Base-by-base conservation (phyloP, 805 yeast genomes). In the Starmerella potacharoeniae region DNA sequence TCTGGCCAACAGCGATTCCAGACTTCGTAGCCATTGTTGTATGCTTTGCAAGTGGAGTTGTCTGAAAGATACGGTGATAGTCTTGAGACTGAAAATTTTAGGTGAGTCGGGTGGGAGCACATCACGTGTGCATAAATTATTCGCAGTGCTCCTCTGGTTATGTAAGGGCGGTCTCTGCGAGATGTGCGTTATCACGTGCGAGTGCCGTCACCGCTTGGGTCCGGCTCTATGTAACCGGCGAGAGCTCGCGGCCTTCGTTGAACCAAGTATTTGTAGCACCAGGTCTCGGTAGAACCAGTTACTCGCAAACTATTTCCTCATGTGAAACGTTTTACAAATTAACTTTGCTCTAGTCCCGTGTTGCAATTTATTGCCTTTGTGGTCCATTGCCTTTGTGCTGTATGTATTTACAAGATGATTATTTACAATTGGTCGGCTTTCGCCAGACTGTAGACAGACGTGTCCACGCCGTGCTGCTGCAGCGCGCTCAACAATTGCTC, bases 1-100 rank as follows among this genome's bases (percentile, higher is more conserved):
- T 95, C 77, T 84, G 81, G 77, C 99, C 99, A 80, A 83, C 83
- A 80, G 96, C 95, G 76, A 91, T 88, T 77, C 84, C 84, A 73
- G 78, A 69, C 71, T 75, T 77, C 35, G 62, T 48, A 35, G 62
- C 62, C 62, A 59, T 59, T 58, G 52, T 58, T 28, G 37, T 51
- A 29, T 54, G 53, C 50, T 54, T 40, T 54, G 49, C 34, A 48
- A 37, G 43, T 48, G 43, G 35, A 37, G 34, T 35, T 48, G 51
- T 22, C 13, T 28, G 43, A 48, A 48, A 48, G 51, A 28, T 30
- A 37, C 35, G 6, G 43, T 36, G 43, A 29, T 31, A n/a, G 33
- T 11, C 51, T 48, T 48, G 51, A 37, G 41, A 37, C 43, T 57
- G 60, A 57, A 57, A 57, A 55, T 37, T 57, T 57, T 57, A 47